These are phyloP conservation scores for Limonium bicolor DNA, from an alignment of 148 eudicot species.

Conservation along the genomic window DNA sequence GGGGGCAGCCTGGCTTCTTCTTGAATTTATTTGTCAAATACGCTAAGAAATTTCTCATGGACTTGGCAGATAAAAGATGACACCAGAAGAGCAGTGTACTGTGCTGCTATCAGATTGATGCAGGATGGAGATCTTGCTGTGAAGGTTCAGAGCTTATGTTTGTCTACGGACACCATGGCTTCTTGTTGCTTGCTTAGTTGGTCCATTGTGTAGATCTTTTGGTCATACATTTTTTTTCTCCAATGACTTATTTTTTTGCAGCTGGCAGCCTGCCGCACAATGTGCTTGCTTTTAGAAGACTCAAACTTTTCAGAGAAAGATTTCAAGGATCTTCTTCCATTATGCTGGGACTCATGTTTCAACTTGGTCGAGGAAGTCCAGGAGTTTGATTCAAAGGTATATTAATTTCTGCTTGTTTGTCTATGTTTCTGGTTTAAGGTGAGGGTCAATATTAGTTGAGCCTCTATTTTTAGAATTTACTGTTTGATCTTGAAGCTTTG, in stretches of 20 bases:
- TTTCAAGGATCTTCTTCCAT: constrained; percentile 73
- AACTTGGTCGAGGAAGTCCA: constrained; percentile 77
- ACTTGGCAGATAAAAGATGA: constrained; percentile 70
- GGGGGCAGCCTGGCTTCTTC: too few relatives aligned
- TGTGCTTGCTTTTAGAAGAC: constrained; percentile 86
- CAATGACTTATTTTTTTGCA: constrained; percentile 15
- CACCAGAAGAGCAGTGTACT: constrained; percentile 77
- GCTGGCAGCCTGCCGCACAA: constrained; percentile 82
- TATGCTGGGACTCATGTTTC: constrained; percentile 86
- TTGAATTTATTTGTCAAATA: too few relatives aligned
- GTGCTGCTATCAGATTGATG: constrained; percentile 80
- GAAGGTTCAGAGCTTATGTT: constrained; percentile 37
- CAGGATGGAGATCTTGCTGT: constrained; percentile 91
- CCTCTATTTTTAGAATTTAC: too few relatives aligned
- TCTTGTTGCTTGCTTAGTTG: not conserved
- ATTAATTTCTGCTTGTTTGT: constrained; percentile 3
- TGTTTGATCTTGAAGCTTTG: too few relatives aligned
- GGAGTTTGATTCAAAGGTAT: constrained; percentile 97
- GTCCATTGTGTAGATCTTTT: not conserved
- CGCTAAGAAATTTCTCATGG: constrained; percentile 3
- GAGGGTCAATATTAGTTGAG: too few relatives aligned
- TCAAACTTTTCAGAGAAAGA: constrained; percentile 80
- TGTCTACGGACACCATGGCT: not conserved
- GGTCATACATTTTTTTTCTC: constrained; percentile 3
- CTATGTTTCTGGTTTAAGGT: not conserved